Conservation (phyloP, 1,284 basidiomycete genomes). For the Cerioporus squamosus region DNA sequence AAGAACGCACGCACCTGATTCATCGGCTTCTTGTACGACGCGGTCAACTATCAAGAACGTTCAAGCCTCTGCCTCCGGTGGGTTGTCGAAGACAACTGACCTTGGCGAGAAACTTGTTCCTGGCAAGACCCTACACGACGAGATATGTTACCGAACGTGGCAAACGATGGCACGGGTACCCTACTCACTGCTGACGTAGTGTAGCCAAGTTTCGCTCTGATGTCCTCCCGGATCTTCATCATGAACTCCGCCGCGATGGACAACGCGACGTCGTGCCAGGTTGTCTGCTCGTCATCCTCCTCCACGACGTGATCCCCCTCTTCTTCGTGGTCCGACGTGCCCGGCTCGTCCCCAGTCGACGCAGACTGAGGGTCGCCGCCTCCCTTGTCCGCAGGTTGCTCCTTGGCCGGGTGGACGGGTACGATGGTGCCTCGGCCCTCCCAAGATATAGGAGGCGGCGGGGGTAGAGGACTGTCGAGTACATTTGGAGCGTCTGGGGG, state of each 20-base stretch:
- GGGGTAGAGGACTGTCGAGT: conserved; percentile 82
- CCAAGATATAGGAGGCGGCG: conserved; percentile 76
- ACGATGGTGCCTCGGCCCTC: conserved; percentile 69
- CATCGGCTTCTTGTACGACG: conserved; percentile 90
- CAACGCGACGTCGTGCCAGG: conserved; percentile 95
- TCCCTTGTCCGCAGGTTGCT: conserved; percentile 10
- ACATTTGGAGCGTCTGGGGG: conserved; percentile 74
- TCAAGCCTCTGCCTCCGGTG: not conserved
- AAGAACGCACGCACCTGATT: conserved; percentile 58
- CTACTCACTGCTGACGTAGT: conserved; percentile 87
- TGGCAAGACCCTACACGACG: conserved; percentile 75
- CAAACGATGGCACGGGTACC: not conserved
- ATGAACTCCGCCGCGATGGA: conserved; percentile 91
- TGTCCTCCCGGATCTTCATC: conserved; percentile 72
- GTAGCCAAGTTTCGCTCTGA: conserved; percentile 82
- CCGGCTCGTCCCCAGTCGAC: conserved; percentile 12
- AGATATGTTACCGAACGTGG: not conserved
- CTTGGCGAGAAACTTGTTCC: conserved; percentile 96
- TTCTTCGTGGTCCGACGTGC: conserved; percentile 15
- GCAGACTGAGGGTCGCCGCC: conserved; percentile 9
- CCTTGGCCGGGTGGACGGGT: conserved; percentile 50
- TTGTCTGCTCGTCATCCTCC: conserved; percentile 43
- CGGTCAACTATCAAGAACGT: conserved; percentile 61
- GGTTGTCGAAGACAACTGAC: conserved; percentile 41
- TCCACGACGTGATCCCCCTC: conserved; percentile 16